Evolutionary conservation across 2,329 filamentous ascomycete species (phyloP).

Genomic region (Cryphonectria parasitica): DNA sequence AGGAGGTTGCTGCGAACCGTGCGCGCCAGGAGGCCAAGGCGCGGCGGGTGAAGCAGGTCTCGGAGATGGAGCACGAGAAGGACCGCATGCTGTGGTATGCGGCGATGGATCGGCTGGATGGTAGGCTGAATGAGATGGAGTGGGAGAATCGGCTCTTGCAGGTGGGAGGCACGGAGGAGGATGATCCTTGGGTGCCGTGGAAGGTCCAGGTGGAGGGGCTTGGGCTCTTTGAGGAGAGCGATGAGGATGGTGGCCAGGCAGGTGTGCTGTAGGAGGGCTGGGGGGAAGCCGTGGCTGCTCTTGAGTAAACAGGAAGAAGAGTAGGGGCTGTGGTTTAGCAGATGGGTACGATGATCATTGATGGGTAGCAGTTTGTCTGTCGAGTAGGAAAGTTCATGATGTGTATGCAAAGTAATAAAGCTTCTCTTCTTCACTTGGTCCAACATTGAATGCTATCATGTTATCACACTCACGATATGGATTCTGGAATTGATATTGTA

Average conservation of each 20-base stretch:
- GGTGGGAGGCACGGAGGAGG: background rate
- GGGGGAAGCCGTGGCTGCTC: background rate
- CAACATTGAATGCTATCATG: too few relatives aligned
- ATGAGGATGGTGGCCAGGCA: background rate
- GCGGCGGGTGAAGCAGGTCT: background rate
- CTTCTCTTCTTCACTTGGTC: background rate
- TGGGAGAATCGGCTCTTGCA: background rate
- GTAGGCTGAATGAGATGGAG: background rate
- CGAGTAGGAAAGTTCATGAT: background rate
- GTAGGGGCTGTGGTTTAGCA: background rate
- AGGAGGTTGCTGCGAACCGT: background rate
- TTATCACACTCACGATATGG: too few relatives aligned
- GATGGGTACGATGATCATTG: background rate
- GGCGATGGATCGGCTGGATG: background rate
- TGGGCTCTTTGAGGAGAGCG: background rate
- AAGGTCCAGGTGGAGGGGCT: background rate
- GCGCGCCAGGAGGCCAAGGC: background rate
- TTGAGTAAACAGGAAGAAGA: background rate
- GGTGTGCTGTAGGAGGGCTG: background rate
- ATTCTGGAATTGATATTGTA: too few relatives aligned
- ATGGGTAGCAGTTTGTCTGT: background rate
- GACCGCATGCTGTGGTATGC: background rate
- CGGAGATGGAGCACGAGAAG: background rate
- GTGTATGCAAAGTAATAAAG: background rate
- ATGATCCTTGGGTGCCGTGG: background rate